phyloP scores from a whole-genome alignment of 306 rosid genomes.

The Fragaria iinumae region DNA sequence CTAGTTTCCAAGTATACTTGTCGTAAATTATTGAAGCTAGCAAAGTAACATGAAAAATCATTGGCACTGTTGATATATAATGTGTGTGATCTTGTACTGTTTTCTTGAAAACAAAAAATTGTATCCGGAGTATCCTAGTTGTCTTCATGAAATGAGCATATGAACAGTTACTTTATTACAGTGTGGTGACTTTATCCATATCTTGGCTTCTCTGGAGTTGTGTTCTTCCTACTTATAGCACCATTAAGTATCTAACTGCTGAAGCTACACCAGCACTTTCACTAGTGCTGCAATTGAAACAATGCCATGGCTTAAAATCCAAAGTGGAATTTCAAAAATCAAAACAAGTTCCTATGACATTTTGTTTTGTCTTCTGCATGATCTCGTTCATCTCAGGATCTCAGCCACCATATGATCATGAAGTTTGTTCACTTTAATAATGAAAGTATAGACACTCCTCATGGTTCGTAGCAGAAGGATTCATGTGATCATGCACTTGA shows the following conservation, averaged over 20 bases:
- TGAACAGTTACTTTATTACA: background rate
- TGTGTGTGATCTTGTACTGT: constrained; percentile 13
- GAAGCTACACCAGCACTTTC: background rate
- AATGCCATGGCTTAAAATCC: background rate
- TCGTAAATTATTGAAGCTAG: constrained; percentile 45
- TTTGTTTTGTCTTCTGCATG: background rate
- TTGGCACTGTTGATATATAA: constrained; percentile 16
- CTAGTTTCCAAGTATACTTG: constrained; percentile 62
- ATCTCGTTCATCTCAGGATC: background rate
- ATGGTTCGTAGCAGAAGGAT: background rate
- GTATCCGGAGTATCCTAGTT: background rate
- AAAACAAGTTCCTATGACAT: background rate
- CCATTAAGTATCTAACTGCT: background rate
- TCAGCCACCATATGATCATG: background rate
- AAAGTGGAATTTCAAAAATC: background rate
- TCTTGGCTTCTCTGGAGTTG: background rate
- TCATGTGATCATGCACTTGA: background rate
- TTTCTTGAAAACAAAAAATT: background rate
- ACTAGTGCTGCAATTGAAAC: background rate
- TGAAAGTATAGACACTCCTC: background rate
- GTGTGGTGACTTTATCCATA: background rate
- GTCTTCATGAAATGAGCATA: constrained; percentile 8
- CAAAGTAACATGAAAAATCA: constrained; percentile 12
- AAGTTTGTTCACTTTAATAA: background rate
- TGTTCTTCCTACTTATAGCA: background rate